Evolutionary conservation across 768 basidiomycete species (phyloP).

Genomic region (Phylloporus sp.): DNA sequence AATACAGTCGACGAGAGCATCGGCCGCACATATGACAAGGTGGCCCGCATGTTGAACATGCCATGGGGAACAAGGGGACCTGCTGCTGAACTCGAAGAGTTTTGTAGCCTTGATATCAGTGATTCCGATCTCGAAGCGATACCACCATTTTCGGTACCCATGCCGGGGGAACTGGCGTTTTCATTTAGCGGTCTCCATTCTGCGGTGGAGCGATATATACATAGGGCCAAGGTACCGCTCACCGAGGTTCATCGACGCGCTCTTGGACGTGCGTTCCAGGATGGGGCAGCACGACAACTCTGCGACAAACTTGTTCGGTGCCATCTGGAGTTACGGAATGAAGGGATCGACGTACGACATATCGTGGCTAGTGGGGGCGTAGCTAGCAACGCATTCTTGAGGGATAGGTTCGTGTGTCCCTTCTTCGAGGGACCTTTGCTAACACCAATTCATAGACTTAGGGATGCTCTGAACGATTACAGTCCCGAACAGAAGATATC

Average conservation of each 20-base stretch:
- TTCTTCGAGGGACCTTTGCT: background rate
- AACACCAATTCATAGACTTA: constrained; percentile 29
- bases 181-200: constrained; percentile 81
- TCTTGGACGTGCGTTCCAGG: constrained; percentile 71
- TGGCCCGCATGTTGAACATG: constrained; percentile 64
- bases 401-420: constrained; percentile 48
- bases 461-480: constrained; percentile 25
- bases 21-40: constrained; percentile 82
- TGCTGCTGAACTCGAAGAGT: constrained; percentile 79
- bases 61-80: constrained; percentile 61
- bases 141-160: constrained; percentile 44
- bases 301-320: constrained; percentile 59
- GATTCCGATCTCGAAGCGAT: constrained; percentile 27
- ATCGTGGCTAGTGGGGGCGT: constrained; percentile 92
- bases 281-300: constrained; percentile 66
- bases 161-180: constrained; percentile 58
- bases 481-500: constrained; percentile 34
- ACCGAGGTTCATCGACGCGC: constrained; percentile 32
- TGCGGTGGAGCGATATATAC: constrained; percentile 57
- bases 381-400: constrained; percentile 75
- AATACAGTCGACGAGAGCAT: constrained; percentile 73
- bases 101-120: constrained; percentile 39
- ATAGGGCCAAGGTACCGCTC: constrained; percentile 31
- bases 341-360: constrained; percentile 45
- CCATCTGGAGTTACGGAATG: constrained; percentile 40